Conservation (phyloP, 1,139 yeast genomes). For the Pichia sp. region DNA sequence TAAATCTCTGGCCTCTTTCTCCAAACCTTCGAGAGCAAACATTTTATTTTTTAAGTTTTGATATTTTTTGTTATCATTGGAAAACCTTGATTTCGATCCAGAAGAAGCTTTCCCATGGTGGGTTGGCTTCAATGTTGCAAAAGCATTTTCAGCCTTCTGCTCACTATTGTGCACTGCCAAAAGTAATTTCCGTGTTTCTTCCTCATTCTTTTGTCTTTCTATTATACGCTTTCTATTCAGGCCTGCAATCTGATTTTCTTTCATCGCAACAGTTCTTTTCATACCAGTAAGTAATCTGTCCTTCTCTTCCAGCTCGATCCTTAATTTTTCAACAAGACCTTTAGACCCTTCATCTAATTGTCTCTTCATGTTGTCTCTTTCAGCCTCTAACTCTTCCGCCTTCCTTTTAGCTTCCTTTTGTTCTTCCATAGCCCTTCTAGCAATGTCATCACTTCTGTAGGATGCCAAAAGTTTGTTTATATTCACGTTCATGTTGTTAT, state of each 20-base stretch:
- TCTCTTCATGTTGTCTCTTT: conserved; percentile 71
- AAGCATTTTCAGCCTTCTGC: conserved; percentile 15
- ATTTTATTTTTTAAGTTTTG: conserved; percentile 27
- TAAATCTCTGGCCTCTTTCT: conserved; percentile 70
- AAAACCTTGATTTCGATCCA: conserved; percentile 4
- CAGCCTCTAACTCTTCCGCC: conserved; percentile 81
- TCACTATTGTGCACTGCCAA: conserved; percentile 50
- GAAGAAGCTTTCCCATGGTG: conserved; percentile 9
- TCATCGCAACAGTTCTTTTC: conserved; percentile 60
- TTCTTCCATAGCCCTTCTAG: conserved; percentile 72
- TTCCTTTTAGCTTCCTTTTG: conserved; percentile 61
- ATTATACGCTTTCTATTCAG: conserved; percentile 62
- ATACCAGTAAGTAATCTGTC: conserved; percentile 64
- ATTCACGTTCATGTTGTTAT: conserved; percentile 76
- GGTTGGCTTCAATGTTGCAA: conserved; percentile 13
- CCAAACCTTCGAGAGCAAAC: conserved; percentile 45
- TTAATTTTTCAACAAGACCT: conserved; percentile 71
- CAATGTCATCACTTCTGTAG: conserved; percentile 89
- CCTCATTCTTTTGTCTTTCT: conserved; percentile 83
- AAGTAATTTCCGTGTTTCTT: conserved; percentile 81
- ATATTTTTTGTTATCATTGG: conserved; percentile 1
- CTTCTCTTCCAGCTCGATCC: conserved; percentile 69
- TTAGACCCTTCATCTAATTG: conserved; percentile 80
- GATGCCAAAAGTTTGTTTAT: conserved; percentile 74
- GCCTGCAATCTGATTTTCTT: conserved; percentile 66